Conservation (phyloP, 2,329 filamentous ascomycete species). For the Ophiostoma fasciatum region DNA sequence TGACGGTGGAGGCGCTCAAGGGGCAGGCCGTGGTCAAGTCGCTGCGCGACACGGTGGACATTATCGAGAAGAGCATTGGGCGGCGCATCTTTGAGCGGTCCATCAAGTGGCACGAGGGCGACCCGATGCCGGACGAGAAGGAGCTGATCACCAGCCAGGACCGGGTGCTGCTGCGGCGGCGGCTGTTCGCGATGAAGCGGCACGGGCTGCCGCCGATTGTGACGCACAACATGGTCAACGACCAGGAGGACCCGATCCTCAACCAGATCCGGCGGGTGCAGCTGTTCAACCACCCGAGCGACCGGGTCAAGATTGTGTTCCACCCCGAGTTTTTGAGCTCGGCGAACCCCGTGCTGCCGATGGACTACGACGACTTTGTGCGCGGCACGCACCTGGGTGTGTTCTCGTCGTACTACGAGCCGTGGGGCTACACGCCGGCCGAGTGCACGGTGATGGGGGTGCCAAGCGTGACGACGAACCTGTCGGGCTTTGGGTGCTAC, state of each 20-base stretch:
- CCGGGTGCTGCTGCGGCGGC: slow-evolving; percentile 77
- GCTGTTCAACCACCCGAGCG: slow-evolving; percentile 88
- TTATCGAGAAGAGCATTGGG: slow-evolving; percentile 85
- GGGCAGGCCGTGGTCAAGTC: slow-evolving; percentile 97
- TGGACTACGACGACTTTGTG: slow-evolving; percentile 98
- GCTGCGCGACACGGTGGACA: slow-evolving; percentile 77
- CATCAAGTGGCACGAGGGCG: slow-evolving; percentile 88
- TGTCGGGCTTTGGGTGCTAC: slow-evolving; percentile 96
- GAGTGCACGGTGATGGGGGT: slow-evolving; percentile 99
- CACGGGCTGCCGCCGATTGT: slow-evolving; percentile 84
- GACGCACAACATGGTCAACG: slow-evolving; percentile 97
- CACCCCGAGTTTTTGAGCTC: slow-evolving; percentile 97
- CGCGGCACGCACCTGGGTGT: slow-evolving; percentile 91
- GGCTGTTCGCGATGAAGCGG: slow-evolving; percentile 94
- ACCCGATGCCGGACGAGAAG: slow-evolving; percentile 88
- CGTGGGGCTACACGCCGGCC: slow-evolving; percentile 96
- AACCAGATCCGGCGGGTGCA: slow-evolving; percentile 94
- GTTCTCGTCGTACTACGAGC: slow-evolving; percentile 97
- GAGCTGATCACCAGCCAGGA: slow-evolving; percentile 86
- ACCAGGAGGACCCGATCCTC: slow-evolving; percentile 80
- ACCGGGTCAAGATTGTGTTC: slow-evolving; percentile 96
- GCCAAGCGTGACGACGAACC: slow-evolving; percentile 92
- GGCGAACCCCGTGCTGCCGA: slow-evolving; percentile 80
- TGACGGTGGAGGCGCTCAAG: slow-evolving; percentile 90
- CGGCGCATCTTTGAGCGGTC: slow-evolving; percentile 91